Evolutionary conservation across 768 basidiomycete genomes (phyloP).

Genomic region (Gyrodon lividus): DNA sequence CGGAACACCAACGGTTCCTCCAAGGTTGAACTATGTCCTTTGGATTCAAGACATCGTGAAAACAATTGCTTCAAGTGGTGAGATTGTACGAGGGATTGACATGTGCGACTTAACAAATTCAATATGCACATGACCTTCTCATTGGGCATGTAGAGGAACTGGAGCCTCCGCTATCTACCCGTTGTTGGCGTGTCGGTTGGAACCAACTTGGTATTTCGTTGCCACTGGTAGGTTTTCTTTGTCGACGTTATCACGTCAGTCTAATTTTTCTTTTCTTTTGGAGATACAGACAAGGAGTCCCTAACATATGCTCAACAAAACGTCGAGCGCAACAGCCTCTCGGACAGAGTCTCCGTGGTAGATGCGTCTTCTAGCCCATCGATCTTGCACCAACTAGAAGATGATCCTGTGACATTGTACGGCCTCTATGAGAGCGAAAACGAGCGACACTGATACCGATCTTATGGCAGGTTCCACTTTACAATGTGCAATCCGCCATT

Average conservation of each 20-base stretch:
- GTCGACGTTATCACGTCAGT: background rate
- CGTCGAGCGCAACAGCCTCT: slow-evolving; percentile 54
- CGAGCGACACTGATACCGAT: background rate
- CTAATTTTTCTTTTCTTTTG: background rate
- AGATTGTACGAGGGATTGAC: slow-evolving; percentile 57
- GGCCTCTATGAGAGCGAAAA: background rate
- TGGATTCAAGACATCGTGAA: slow-evolving; percentile 75
- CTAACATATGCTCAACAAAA: slow-evolving; percentile 55
- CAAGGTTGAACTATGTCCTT: slow-evolving; percentile 82
- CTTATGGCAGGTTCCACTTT: slow-evolving; percentile 56
- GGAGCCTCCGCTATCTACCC: slow-evolving; percentile 92
- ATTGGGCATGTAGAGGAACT: slow-evolving; percentile 60
- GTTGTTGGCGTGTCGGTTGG: slow-evolving; percentile 59
- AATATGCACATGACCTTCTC: background rate
- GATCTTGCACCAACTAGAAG: slow-evolving; percentile 41
- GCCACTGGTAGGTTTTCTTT: slow-evolving; percentile 57
- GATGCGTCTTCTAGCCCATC: slow-evolving; percentile 35
- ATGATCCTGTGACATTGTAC: slow-evolving; percentile 5
- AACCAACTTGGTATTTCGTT: slow-evolving; percentile 55
- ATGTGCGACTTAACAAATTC: slow-evolving; percentile 49
- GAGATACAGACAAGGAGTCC: slow-evolving; percentile 75
- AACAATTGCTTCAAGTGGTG: slow-evolving; percentile 23
- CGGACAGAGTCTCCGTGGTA: slow-evolving; percentile 48
- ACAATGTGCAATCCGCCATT: slow-evolving; percentile 98
- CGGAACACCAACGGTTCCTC: background rate